Conservation (phyloP, 148 eudicot genomes). For the Diospyros lotus region DNA sequence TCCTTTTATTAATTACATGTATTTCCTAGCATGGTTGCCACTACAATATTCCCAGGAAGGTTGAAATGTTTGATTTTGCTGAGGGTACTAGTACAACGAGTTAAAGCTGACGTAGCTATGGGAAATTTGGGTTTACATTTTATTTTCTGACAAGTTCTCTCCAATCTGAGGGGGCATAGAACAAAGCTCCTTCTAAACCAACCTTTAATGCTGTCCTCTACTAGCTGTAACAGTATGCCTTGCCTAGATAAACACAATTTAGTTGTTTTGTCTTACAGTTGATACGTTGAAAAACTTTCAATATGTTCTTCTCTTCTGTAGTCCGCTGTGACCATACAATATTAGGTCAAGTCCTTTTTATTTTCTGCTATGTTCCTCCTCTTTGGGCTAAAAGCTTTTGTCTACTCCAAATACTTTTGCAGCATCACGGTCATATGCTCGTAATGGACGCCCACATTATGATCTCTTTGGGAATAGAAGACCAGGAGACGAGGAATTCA, state of each 20-base stretch:
- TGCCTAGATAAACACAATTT: not conserved
- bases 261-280: not conserved
- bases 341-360: not conserved
- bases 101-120: no score
- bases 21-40: no score
- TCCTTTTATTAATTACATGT: no score
- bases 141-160: no score
- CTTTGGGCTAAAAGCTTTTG: not conserved
- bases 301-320: not conserved
- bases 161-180: no score
- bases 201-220: not conserved
- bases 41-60: no score
- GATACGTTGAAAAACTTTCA: not conserved
- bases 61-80: no score
- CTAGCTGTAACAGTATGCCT: not conserved
- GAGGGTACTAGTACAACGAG: no score
- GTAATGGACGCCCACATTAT: constrained; percentile 50
- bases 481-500: constrained; percentile 71
- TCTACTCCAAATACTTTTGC: constrained; percentile 13
- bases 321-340: not conserved
- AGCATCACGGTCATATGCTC: constrained; percentile 62
- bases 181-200: no score
- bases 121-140: no score
- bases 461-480: constrained; percentile 75
- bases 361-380: not conserved